A percentile compares a stretch with the other conserved stretches of the same genome.
Evolutionary conservation across 2,329 filamentous ascomycete genomes (phyloP).

Genomic region (Byssochlamys sp.): DNA sequence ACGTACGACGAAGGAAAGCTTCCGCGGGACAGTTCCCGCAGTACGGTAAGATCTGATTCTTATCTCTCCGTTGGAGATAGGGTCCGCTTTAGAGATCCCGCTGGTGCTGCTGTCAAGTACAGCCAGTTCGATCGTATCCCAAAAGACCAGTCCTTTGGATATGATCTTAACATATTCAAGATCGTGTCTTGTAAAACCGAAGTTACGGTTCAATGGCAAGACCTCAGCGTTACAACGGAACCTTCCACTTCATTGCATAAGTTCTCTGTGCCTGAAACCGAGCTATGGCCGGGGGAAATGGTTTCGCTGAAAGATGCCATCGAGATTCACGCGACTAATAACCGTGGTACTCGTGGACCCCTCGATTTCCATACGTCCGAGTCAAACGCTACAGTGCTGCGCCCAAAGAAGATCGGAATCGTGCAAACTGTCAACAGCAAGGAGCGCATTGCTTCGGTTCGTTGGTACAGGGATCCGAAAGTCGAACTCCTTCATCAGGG

Average conservation of each 20-base stretch:
- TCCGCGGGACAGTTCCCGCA: conserved; percentile 3
- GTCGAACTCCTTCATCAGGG: conserved; percentile 26
- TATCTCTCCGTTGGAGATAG: conserved; percentile 37
- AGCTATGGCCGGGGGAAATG: conserved; percentile 51
- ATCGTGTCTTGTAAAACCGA: conserved; percentile 41
- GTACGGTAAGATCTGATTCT: conserved; percentile 11
- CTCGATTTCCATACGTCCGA: conserved; percentile 1
- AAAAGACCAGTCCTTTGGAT: conserved; percentile 41
- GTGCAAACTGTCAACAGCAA: conserved; percentile 47
- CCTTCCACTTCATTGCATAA: conserved; percentile 32
- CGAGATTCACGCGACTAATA: conserved; percentile 8
- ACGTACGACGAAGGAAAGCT: conserved; percentile 17
- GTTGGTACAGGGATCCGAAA: conserved; percentile 41
- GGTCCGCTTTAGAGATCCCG: conserved; percentile 48
- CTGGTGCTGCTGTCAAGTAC: conserved; percentile 45
- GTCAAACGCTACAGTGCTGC: conserved; percentile 12
- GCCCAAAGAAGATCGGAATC: conserved; percentile 45
- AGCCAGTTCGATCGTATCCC: conserved; percentile 38
- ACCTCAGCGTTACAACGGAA: conserved; percentile 42
- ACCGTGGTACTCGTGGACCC: conserved; percentile 1
- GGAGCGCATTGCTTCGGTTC: conserved; percentile 48
- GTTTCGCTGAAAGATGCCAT: conserved; percentile 39
- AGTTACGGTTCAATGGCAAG: conserved; percentile 52
- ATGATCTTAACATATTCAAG: conserved; percentile 50
- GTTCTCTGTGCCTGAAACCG: conserved; percentile 34